These are phyloP conservation scores for Dendryphion nanum DNA, from an alignment of 2,329 filamentous ascomycete species.

Conservation along the genomic window DNA sequence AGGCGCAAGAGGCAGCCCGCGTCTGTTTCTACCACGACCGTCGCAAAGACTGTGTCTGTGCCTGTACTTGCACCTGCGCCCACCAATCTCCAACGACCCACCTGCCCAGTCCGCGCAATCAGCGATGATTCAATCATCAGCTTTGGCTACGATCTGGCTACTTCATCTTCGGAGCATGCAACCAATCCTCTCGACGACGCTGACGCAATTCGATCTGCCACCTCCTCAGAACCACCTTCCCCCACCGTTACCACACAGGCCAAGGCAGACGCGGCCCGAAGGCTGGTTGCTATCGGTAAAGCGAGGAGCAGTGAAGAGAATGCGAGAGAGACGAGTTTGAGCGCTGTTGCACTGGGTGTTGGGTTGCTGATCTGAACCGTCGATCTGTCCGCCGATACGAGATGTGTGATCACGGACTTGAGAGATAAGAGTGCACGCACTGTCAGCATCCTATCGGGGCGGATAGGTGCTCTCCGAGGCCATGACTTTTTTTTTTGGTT, in stretches of 20 bases:
- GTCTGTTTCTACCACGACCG: neutral
- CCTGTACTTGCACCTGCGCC: slow-evolving; percentile 2
- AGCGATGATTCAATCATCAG: slow-evolving; percentile 31
- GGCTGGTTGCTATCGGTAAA: slow-evolving; percentile 19
- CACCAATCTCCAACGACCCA: slow-evolving; percentile 15
- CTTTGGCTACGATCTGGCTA: slow-evolving; percentile 32
- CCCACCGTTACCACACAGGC: slow-evolving; percentile 20
- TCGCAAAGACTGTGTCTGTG: slow-evolving; percentile 2
- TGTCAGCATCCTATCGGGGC: too few relatives aligned
- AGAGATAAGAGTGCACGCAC: too few relatives aligned
- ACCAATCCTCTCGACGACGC: slow-evolving; percentile 5
- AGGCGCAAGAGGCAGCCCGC: slow-evolving; percentile 13
- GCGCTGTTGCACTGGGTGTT: slow-evolving; percentile 19
- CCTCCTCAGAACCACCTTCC: slow-evolving; percentile 26
- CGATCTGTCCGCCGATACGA: too few relatives aligned
- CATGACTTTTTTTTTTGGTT: too few relatives aligned
- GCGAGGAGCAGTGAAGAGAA: slow-evolving; percentile 17
- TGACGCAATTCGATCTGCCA: slow-evolving; percentile 18
- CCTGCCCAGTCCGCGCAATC: slow-evolving; percentile 24
- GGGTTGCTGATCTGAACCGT: slow-evolving; percentile 21
- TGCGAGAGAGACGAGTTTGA: slow-evolving; percentile 16
- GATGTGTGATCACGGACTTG: too few relatives aligned
- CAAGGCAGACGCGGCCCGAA: slow-evolving; percentile 23
- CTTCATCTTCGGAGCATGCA: slow-evolving; percentile 19
- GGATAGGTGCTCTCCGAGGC: too few relatives aligned